phyloP scores from a whole-genome alignment of 2,329 filamentous ascomycete species.

The Trichoderma atrobrunneum region DNA sequence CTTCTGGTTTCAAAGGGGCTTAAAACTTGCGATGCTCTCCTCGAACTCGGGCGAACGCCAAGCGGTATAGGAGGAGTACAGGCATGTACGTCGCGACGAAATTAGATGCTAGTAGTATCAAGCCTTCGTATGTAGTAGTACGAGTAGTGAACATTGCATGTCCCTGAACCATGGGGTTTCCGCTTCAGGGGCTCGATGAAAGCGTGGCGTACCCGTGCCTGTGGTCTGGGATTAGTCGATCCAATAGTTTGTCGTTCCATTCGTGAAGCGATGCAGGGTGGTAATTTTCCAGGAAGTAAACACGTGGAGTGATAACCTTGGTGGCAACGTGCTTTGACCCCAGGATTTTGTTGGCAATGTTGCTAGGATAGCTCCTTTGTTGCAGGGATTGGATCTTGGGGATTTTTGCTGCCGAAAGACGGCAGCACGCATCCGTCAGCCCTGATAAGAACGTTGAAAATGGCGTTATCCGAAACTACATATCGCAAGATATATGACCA shows the following conservation, averaged over 20 bases:
- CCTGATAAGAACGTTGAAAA: background rate
- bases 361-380: background rate
- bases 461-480: background rate
- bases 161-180: background rate
- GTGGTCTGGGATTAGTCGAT: background rate
- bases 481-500: background rate
- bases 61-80: background rate
- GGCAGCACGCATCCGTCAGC: background rate
- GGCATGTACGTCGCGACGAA: background rate
- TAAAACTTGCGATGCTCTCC: background rate
- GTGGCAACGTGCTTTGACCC: conserved; percentile 1
- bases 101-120: background rate
- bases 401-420: background rate
- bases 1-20: background rate
- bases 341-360: background rate
- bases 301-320: background rate
- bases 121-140: background rate
- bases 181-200: background rate
- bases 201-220: background rate
- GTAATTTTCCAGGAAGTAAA: background rate
- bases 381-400: background rate
- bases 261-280: background rate
- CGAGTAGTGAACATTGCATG: background rate
- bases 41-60: background rate
- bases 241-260: background rate